Conservation (phyloP, 805 yeast species). For the Saccharomyces jurei region DNA sequence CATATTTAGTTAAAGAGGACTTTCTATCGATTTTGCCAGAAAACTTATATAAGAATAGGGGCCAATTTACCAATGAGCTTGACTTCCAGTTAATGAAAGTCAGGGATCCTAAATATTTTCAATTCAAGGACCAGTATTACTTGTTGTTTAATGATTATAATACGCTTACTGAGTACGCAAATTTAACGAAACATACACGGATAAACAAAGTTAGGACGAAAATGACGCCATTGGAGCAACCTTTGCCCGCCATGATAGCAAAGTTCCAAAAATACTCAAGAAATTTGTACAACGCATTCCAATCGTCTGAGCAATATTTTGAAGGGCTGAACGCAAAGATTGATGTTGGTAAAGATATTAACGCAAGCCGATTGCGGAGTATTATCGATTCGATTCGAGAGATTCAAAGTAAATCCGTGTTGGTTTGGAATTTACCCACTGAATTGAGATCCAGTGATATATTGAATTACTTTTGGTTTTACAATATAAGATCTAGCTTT, state of each 20-base stretch:
- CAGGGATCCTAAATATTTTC: constrained; percentile 26
- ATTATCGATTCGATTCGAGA: constrained; percentile 5
- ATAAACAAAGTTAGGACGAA: constrained; percentile 15
- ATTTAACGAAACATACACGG: constrained; percentile 10
- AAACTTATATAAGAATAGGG: not conserved
- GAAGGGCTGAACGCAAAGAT: constrained; percentile 1
- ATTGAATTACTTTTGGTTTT: constrained; percentile 24
- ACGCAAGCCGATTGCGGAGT: not conserved
- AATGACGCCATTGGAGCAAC: constrained; percentile 7
- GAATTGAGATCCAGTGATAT: constrained; percentile 11
- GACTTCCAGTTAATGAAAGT: constrained; percentile 14
- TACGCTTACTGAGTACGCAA: constrained; percentile 9
- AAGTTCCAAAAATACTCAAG: constrained; percentile 2
- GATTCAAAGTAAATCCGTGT: constrained; percentile 17
- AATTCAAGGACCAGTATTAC: constrained; percentile 22
- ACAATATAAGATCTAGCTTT: constrained; percentile 25
- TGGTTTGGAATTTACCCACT: constrained; percentile 27
- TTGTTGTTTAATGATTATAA: constrained; percentile 17
- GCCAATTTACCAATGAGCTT: not conserved
- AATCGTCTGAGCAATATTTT: constrained; percentile 14
- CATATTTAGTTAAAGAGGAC: constrained; percentile 15
- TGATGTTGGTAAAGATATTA: not conserved
- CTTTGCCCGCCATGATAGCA: not conserved
- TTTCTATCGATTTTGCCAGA: constrained; percentile 14
- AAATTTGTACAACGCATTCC: constrained; percentile 18